Conservation (phyloP, 1,139 yeast species). For the Wickerhamiella infanticola region DNA sequence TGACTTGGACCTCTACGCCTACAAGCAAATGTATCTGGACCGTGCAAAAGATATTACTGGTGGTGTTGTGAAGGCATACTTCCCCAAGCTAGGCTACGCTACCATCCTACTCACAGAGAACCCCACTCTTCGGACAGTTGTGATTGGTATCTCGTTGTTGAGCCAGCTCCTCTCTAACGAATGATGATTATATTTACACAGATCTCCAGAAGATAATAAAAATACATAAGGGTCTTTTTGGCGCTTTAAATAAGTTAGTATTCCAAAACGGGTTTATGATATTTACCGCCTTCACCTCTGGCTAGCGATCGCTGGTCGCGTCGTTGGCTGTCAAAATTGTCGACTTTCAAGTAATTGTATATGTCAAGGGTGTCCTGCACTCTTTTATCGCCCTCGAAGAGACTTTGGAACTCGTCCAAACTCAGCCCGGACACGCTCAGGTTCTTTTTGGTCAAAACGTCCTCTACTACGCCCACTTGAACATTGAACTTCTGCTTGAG, state of each 20-base stretch:
- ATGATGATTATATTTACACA: slow-evolving; percentile 5
- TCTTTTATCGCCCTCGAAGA: background rate
- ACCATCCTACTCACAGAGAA: slow-evolving; percentile 90
- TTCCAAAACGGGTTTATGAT: background rate
- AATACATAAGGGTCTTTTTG: background rate
- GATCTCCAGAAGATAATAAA: background rate
- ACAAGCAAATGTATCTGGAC: slow-evolving; percentile 60
- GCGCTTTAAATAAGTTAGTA: background rate
- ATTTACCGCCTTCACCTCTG: slow-evolving; percentile 2
- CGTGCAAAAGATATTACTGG: slow-evolving; percentile 72
- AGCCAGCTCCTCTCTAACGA: slow-evolving; percentile 24
- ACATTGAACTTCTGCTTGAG: background rate
- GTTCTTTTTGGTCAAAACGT: background rate
- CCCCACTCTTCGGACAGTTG: slow-evolving; percentile 52
- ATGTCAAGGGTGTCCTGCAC: background rate
- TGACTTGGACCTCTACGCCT: slow-evolving; percentile 73
- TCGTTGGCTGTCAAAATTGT: background rate
- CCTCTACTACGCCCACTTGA: background rate
- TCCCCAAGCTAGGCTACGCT: slow-evolving; percentile 84
- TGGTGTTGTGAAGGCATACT: slow-evolving; percentile 64
- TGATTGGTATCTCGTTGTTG: slow-evolving; percentile 53
- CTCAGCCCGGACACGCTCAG: background rate
- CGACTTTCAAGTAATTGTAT: background rate
- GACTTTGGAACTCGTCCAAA: background rate
- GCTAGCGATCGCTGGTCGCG: slow-evolving; percentile 4